Base-by-base conservation (phyloP, 306 rosid genomes). In the Cicer chorassanicum region DNA sequence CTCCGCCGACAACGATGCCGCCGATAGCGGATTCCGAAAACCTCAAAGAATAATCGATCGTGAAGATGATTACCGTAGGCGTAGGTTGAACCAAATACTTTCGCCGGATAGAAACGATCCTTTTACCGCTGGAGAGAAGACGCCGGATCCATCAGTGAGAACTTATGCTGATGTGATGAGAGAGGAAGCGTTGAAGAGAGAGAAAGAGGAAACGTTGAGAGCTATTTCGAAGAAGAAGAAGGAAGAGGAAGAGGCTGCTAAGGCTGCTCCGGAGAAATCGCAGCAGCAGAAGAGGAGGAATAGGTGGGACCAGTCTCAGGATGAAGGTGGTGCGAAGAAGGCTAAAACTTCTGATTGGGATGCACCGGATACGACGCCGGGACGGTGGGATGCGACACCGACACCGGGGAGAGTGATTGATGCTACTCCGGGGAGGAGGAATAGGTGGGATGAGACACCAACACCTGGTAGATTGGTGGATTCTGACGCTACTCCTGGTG, bases 361-460 rank as follows among this genome's bases (percentile, higher is more conserved):
- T 18, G 75, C 62, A 54, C 83, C 83, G 3, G 84, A 80, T 15
- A 5, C 16, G 1, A 56, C 55, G 0, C 83, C 83, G 0, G 80
- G 83, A 1, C 11, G 83, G 70, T 80, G 83, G 83, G 83, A 80
- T 15, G 83, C 80, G 6, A 80, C 83, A 0, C 83, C 83, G 1
- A 80, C 79, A 9, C 83, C 83, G 0, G 83, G 83, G 64, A 65
- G 83, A 13, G 79, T 80, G 2, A 38, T 19, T 0, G 83, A 80
- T 4, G 83, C 83, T 1, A 80, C 83, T 0, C 83, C 83, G 0
- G 83, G 80, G 76, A 67, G 84, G 65, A 74, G 84, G 51, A 80
- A 80, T 57, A 70, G 84, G 9, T 80, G 80, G 84, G 80, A 80
- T 50, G 84, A 80, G 11, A 80, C 83, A 11, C 83, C 83, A 2